Conservation (phyloP, 495 filamentous ascomycete genomes). For the Neurospora sp. region DNA sequence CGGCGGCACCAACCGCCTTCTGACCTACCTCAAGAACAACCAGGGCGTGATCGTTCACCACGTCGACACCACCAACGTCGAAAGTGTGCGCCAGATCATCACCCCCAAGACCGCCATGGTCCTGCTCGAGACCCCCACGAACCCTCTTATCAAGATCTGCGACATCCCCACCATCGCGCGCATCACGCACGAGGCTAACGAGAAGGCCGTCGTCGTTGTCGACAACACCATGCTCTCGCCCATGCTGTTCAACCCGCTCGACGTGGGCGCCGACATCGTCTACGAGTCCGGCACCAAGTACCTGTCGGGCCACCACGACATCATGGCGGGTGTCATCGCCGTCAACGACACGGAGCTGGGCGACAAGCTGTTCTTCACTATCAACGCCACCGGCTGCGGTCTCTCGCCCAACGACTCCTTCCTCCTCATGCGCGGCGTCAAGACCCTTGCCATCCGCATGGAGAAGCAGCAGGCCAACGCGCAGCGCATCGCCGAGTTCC, state of each 20-base stretch:
- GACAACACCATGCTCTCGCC: constrained; percentile 99
- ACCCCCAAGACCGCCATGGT: constrained; percentile 85
- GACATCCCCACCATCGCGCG: constrained; percentile 74
- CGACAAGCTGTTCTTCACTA: constrained; percentile 88
- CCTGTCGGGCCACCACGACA: constrained; percentile 92
- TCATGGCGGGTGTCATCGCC: constrained; percentile 95
- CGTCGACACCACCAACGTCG: constrained; percentile 77
- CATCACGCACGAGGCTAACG: constrained; percentile 65
- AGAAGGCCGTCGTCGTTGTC: constrained; percentile 75
- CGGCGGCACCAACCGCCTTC: constrained; percentile 86
- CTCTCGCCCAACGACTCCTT: constrained; percentile 92
- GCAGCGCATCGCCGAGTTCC: constrained; percentile 80
- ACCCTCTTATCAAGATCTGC: constrained; percentile 95
- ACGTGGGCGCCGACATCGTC: constrained; percentile 88
- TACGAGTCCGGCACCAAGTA: constrained; percentile 99
- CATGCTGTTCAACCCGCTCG: constrained; percentile 81
- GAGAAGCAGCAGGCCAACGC: constrained; percentile 95
- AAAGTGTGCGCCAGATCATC: constrained; percentile 56
- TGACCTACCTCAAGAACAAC: constrained; percentile 82
- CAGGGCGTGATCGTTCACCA: constrained; percentile 89
- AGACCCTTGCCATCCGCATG: constrained; percentile 95
- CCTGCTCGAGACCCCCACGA: constrained; percentile 90
- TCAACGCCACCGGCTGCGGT: constrained; percentile 91
- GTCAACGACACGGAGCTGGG: constrained; percentile 72
- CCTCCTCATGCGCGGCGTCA: constrained; percentile 86